These are phyloP conservation scores for Mycosphaerella sp. DNA, from an alignment of 2,329 filamentous ascomycete species.

Conservation along the genomic window DNA sequence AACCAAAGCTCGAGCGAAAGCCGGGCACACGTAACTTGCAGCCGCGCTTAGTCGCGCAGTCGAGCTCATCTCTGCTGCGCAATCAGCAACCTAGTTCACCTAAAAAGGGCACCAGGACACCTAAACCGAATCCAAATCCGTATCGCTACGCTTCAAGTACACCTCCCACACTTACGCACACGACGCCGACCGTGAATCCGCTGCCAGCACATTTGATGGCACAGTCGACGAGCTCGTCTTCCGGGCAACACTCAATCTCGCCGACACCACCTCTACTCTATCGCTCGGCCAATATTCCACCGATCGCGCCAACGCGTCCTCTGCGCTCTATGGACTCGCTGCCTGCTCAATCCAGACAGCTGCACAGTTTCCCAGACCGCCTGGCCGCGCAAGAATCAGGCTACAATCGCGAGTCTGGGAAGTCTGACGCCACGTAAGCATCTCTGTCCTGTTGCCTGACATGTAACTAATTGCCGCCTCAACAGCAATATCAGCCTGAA, in stretches of 20 bases:
- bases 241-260: constrained; percentile 21
- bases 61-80: not conserved
- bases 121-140: constrained; percentile 9
- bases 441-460: not conserved
- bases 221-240: constrained; percentile 9
- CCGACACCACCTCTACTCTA: constrained; percentile 29
- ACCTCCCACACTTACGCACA: not conserved
- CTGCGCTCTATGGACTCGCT: constrained; percentile 5
- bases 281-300: not conserved
- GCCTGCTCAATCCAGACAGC: not conserved
- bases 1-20: not conserved
- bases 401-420: not conserved
- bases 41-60: not conserved
- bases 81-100: not conserved
- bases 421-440: constrained; percentile 9
- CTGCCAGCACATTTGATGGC: constrained; percentile 13
- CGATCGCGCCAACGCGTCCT: not conserved
- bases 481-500: constrained; percentile 24
- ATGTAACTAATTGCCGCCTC: not conserved
- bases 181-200: not conserved
- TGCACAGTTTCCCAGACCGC: not conserved
- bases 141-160: not conserved
- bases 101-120: constrained; percentile 9
- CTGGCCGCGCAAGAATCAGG: not conserved
- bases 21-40: not conserved